These are phyloP conservation scores for Phaeosphaeria sp. DNA, from an alignment of 2,329 filamentous ascomycete species.

Conservation along the genomic window DNA sequence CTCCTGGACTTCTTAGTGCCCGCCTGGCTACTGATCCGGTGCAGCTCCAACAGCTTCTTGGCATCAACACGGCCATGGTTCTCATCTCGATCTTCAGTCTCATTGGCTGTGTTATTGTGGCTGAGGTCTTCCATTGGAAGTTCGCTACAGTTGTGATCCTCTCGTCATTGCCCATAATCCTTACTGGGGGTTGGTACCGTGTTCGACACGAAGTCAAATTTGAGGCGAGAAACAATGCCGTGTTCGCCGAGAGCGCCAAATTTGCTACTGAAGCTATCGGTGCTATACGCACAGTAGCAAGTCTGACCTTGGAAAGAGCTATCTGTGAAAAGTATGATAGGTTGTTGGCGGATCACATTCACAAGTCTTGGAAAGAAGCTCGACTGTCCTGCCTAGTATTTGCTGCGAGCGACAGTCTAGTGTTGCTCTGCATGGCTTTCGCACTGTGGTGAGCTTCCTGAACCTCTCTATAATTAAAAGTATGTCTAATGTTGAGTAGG, in stretches of 20 bases:
- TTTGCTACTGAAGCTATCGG: constrained; percentile 93
- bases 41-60: constrained; percentile 34
- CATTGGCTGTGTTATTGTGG: constrained; percentile 70
- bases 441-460: constrained; percentile 33
- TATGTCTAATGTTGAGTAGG: constrained; percentile 10
- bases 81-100: constrained; percentile 81
- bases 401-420: constrained; percentile 64
- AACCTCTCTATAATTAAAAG: constrained; percentile 3
- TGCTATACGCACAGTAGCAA: constrained; percentile 91
- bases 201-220: constrained; percentile 59
- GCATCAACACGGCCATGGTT: constrained; percentile 69
- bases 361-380: constrained; percentile 71
- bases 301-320: constrained; percentile 82
- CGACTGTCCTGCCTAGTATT: constrained; percentile 45
- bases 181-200: constrained; percentile 80
- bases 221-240: constrained; percentile 64
- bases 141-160: constrained; percentile 77
- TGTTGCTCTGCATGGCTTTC: constrained; percentile 55
- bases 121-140: constrained; percentile 81
- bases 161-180: constrained; percentile 69
- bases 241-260: constrained; percentile 79
- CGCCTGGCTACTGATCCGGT: constrained; percentile 52
- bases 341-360: constrained; percentile 73
- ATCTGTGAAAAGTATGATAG: constrained; percentile 74
- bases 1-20: constrained; percentile 79